phyloP scores from a whole-genome alignment of 2,329 filamentous ascomycete genomes.

The Ascochyta viciae-villosae region DNA sequence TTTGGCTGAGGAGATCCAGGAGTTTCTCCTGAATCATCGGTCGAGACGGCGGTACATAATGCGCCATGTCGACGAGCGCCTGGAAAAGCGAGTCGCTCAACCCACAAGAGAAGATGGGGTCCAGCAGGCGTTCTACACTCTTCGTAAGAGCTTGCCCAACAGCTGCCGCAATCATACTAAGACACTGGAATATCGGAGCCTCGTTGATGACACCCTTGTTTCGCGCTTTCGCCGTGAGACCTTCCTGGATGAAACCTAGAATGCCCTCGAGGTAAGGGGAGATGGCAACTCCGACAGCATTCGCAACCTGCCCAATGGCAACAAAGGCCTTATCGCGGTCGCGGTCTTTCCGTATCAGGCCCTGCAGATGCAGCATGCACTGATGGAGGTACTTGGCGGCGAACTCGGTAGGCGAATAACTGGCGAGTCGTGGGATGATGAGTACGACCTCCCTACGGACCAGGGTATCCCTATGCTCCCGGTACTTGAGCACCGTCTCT shows the following conservation, averaged over 20 bases:
- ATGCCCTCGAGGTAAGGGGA: slow-evolving; percentile 95
- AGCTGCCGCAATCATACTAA: slow-evolving; percentile 93
- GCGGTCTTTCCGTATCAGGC: slow-evolving; percentile 86
- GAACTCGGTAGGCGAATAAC: slow-evolving; percentile 91
- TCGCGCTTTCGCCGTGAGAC: slow-evolving; percentile 78
- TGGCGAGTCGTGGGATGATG: slow-evolving; percentile 90
- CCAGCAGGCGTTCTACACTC: slow-evolving; percentile 94
- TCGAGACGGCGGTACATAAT: slow-evolving; percentile 96
- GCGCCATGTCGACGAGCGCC: slow-evolving; percentile 96
- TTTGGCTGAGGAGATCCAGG: slow-evolving; percentile 91
- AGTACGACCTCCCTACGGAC: slow-evolving; percentile 90
- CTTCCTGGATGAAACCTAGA: slow-evolving; percentile 90
- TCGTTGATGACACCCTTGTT: slow-evolving; percentile 65
- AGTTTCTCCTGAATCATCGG: slow-evolving; percentile 91
- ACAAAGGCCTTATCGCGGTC: slow-evolving; percentile 96
- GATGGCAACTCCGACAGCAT: slow-evolving; percentile 94
- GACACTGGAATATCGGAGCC: slow-evolving; percentile 91
- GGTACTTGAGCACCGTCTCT: slow-evolving; percentile 89
- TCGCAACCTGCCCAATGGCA: slow-evolving; percentile 94
- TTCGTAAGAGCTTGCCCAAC: slow-evolving; percentile 97
- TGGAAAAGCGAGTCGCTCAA: slow-evolving; percentile 93
- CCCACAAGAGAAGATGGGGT: slow-evolving; percentile 96
- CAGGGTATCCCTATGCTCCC: slow-evolving; percentile 87
- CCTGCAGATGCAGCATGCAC: slow-evolving; percentile 95
- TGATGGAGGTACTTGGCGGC: slow-evolving; percentile 86